Base-by-base conservation (phyloP, 2,329 filamentous ascomycete species). In the Ilyonectria robusta region DNA sequence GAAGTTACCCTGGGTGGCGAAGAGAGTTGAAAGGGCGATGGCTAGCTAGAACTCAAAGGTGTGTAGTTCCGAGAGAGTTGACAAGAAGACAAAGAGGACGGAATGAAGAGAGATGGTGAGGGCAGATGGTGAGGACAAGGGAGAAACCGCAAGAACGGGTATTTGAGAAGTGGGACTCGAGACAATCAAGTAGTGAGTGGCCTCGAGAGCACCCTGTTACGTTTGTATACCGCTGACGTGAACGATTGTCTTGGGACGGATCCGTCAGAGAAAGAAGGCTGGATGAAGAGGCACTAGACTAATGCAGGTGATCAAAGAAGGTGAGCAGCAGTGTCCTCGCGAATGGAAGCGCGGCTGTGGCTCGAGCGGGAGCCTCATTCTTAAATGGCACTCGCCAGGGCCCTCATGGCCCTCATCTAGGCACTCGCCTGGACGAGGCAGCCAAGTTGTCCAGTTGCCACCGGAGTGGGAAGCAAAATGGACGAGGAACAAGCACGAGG, bases 261-360 rank as follows among this genome's bases (percentile, higher is more conserved):
- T 61, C 57, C 60, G 60, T 26, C 47, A 59, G 64, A 37, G 53
- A 73, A 63, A 71, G 68, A 69, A 69, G 74, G 73, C 73, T 72
- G 61, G 56, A 60, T 60, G 55, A 69, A 71, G 62, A 64, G 62
- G 66, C 70, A 68, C 67, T 74, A 56, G 64, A 53, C 46, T 59
- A 67, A 72, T 72, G 72, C 74, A 76, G 74, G 71, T 76, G 74
- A 76, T 76, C 74, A 76, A 75, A 76, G 72, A 73, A 62, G 33
- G 31, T 57, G 35, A 46, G 21, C 68, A 62, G 54, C 26, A 17
- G 37, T 40, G 57, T 50, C 37, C 44, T 46, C 53, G 51, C 55
- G 58, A 46, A 57, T 56, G 47, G 33, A 26, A 62, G 48, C 33
- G 51, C 57, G 37, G 51, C 44, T 46, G 35, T 40, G 44, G 50